phyloP scores from a whole-genome alignment of 2,329 filamentous ascomycete genomes.

The Aspergillus hiratsukae region DNA sequence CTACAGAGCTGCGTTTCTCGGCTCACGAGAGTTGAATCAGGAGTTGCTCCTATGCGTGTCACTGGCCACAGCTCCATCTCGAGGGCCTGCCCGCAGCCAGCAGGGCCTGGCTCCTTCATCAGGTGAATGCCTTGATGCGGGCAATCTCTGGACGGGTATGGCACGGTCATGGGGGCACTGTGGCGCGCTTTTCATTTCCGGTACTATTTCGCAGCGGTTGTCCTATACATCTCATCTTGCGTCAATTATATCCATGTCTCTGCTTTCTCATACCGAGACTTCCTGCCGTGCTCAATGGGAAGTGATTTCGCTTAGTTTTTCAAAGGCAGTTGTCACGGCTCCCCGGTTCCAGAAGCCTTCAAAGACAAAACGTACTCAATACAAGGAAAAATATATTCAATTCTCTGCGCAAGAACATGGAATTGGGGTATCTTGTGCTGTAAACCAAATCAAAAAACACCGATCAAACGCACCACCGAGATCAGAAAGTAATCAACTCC shows the following conservation, averaged over 20 bases:
- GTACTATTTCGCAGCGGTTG: background rate
- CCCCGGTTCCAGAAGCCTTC: background rate
- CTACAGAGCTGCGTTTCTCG: background rate
- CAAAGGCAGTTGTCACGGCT: background rate
- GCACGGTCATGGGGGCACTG: too few species aligned
- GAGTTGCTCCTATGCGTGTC: background rate
- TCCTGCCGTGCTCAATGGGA: background rate
- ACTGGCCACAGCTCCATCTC: background rate
- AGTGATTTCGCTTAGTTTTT: background rate
- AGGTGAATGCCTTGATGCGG: background rate
- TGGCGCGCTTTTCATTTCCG: background rate
- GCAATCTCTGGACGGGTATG: background rate
- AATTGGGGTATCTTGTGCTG: conserved; percentile 7
- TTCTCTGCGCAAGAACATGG: background rate
- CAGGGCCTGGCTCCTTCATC: background rate
- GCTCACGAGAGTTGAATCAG: background rate
- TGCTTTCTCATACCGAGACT: background rate
- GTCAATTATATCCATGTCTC: background rate
- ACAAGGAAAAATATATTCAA: background rate
- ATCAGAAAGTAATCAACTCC: background rate
- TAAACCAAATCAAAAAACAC: background rate
- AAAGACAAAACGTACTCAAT: background rate
- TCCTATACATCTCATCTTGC: background rate
- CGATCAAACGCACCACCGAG: background rate
- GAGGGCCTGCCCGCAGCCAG: background rate